These are phyloP conservation scores for Warburgia ugandensis DNA, from an alignment of 164 flowering plant species.

Conservation along the genomic window DNA sequence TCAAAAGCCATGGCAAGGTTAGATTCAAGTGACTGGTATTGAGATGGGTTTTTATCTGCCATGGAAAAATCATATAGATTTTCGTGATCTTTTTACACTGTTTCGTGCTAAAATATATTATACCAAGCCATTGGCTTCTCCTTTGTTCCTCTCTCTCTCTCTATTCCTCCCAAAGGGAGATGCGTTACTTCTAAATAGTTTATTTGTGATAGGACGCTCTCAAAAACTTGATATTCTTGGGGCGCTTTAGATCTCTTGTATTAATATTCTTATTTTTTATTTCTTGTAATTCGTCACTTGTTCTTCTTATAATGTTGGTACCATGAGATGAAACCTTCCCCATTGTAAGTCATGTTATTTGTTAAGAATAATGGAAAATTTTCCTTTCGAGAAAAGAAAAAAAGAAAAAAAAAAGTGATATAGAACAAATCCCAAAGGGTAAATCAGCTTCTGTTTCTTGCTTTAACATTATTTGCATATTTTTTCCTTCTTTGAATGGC, in stretches of 20 bases:
- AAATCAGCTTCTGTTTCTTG: not conserved
- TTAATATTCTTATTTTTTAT: conserved; percentile 2
- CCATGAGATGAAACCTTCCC: too few relatives aligned
- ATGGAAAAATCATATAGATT: conserved; percentile 3
- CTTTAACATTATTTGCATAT: too few relatives aligned
- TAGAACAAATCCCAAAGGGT: not conserved
- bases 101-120: not conserved
- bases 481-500: too few relatives aligned
- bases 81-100: not conserved
- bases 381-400: not conserved
- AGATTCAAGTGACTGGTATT: conserved; percentile 15
- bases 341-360: not conserved
- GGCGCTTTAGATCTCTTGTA: conserved; percentile 8
- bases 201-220: conserved; percentile 4
- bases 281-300: conserved; percentile 9
- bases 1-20: conserved; percentile 64
- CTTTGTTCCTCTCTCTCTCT: conserved; percentile 3
- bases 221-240: conserved; percentile 4
- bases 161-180: conserved; percentile 21
- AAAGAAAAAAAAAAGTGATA: too few relatives aligned
- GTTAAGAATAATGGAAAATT: not conserved
- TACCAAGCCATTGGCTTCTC: conserved; percentile 1
- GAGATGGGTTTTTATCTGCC: conserved; percentile 4
- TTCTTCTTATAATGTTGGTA: too few relatives aligned
- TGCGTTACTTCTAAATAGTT: too few relatives aligned